Conservation (phyloP, 2,329 filamentous ascomycete genomes). For the Chlorencoelia australis region DNA sequence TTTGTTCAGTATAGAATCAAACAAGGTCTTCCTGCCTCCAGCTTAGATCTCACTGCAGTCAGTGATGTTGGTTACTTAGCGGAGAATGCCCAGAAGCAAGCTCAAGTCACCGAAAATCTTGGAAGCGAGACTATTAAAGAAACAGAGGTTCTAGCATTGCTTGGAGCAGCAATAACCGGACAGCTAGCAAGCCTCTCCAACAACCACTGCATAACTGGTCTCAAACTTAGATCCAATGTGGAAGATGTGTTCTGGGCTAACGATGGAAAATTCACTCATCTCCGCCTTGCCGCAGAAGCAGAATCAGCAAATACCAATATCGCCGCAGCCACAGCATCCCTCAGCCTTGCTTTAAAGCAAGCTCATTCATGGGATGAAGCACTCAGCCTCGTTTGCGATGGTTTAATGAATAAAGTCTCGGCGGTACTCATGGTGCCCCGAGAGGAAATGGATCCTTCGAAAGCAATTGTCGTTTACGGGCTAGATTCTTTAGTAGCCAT, state of each 20-base stretch:
- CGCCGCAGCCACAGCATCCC: slow-evolving; percentile 3
- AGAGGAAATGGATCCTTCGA: slow-evolving; percentile 36
- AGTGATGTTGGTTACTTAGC: slow-evolving; percentile 23
- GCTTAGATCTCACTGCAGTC: slow-evolving; percentile 18
- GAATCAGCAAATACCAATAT: neutral
- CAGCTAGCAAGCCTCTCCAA: slow-evolving; percentile 7
- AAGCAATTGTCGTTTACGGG: slow-evolving; percentile 24
- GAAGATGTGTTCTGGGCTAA: slow-evolving; percentile 22
- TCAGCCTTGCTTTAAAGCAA: slow-evolving; percentile 8
- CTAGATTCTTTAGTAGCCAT: slow-evolving; percentile 21
- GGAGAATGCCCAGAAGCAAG: slow-evolving; percentile 17
- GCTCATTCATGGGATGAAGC: slow-evolving; percentile 13
- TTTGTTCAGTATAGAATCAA: slow-evolving; percentile 16
- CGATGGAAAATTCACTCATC: slow-evolving; percentile 17
- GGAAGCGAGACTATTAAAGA: slow-evolving; percentile 14
- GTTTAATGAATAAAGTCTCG: slow-evolving; percentile 34
- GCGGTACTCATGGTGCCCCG: slow-evolving; percentile 37
- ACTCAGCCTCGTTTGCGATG: slow-evolving; percentile 29
- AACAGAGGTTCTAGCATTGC: slow-evolving; percentile 16
- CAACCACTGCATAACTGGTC: slow-evolving; percentile 19
- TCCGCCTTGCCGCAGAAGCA: slow-evolving; percentile 5
- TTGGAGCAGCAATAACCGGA: slow-evolving; percentile 22
- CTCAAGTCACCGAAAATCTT: slow-evolving; percentile 10
- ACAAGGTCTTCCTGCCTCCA: slow-evolving; percentile 14
- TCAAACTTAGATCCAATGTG: slow-evolving; percentile 10